Conservation (phyloP, 192 early-diverging fungal genomes). For the Backusella westeae region DNA sequence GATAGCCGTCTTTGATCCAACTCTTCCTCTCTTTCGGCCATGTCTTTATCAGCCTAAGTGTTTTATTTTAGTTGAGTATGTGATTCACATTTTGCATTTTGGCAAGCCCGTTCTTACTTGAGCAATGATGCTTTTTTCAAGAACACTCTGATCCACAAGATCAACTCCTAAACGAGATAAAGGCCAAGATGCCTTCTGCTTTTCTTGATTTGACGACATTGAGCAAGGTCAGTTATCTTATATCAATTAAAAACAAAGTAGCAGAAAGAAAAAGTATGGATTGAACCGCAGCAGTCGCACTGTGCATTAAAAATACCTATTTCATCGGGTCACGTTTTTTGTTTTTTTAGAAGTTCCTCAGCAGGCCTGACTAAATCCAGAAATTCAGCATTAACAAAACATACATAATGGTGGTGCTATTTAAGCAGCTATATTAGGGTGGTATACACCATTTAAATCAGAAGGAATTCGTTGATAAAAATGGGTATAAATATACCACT, state of each 20-base stretch:
- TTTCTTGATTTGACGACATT: not conserved
- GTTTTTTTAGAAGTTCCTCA: no score
- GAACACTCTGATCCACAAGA: conserved; percentile 57
- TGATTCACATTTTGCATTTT: not conserved
- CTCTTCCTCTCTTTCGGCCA: conserved; percentile 59
- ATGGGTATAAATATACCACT: no score
- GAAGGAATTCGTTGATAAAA: no score
- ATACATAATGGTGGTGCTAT: no score
- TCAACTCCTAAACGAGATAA: conserved; percentile 34
- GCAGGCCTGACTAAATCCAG: no score
- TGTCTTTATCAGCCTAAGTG: conserved; percentile 50
- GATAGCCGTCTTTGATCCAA: conserved; percentile 64
- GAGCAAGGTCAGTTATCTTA: not conserved
- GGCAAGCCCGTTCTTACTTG: conserved; percentile 35
- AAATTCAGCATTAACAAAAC: no score
- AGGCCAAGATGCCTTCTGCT: not conserved
- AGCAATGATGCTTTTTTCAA: conserved; percentile 67
- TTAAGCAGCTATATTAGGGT: no score
- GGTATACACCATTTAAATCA: no score
- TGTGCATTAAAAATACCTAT: not conserved
- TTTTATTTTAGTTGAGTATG: not conserved
- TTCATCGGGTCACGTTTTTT: not conserved
- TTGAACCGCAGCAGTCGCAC: not conserved
- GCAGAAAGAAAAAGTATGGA: not conserved
- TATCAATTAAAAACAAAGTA: not conserved